Evolutionary conservation across 1,284 basidiomycete species (phyloP), one percentile per base, ranked within the genome.

Genomic region (Ustilago cynodontis): DNA sequence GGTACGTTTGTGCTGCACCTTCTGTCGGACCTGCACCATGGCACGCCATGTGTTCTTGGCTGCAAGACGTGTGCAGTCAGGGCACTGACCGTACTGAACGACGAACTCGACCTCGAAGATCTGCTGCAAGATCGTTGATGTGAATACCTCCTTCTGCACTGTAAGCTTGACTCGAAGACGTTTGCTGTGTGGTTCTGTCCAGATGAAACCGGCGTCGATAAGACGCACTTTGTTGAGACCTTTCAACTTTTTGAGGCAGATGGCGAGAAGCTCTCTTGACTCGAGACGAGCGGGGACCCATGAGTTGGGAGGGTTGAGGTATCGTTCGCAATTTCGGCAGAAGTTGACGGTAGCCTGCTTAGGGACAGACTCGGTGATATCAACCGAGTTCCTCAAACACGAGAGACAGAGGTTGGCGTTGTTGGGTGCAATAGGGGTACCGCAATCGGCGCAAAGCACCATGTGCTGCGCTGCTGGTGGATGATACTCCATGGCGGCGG

Each of bases 21-120:
- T 99, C 86, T 99, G 96, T 56, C 97, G 91, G 35, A 98, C 94
- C 88, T 99, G 97, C 2, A 99, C 95, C 59, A 94, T 90, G 0
- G 96, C 95, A 83, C 94, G 94, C 97, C 96, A 99, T 0, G 95
- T 98, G 86, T 99, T 98, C 88, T 99, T 99, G 3, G 97, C 96
- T 0, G 96, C 97, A 5, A 98, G 89, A 77, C 91, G 91, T 0
- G 95, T 90, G 86, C 97, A 99, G 81, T 95, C 93, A 0, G 94
- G 92, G 86, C 96, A 99, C 88, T 99, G 96, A 0, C 94, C 93
- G 77, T 98, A 92, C 84, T 97, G 94, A 2, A 99, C 94, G 60
- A 98, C 90, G 82, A 95, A 95, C 86, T 97, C 95, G 78, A 99
- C 91, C 87, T 98, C 95, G 81, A 99, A 99, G 1, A 95, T 92